Conservation (phyloP, 2,329 filamentous ascomycete genomes). For the Pseudocercospora macadamiae region DNA sequence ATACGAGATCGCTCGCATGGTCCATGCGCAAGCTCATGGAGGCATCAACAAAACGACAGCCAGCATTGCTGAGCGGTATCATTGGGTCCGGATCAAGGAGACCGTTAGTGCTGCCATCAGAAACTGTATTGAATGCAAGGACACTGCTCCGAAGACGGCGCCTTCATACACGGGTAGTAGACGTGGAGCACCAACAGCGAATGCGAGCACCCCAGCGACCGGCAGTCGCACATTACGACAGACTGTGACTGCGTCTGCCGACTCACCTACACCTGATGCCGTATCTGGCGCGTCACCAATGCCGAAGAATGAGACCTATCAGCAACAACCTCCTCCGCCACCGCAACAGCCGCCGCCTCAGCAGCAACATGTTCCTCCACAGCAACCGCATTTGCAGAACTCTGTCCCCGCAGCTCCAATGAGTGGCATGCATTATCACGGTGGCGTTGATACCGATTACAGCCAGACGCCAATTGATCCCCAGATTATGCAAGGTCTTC, state of each 20-base stretch:
- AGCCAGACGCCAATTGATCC: slow-evolving; percentile 63
- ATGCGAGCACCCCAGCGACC: slow-evolving; percentile 3
- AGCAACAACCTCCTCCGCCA: neutral
- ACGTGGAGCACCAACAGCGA: slow-evolving; percentile 11
- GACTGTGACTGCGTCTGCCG: slow-evolving; percentile 21
- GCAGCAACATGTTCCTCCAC: neutral
- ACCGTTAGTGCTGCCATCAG: slow-evolving; percentile 93
- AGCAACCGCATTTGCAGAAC: neutral
- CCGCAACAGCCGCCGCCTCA: slow-evolving; percentile 2
- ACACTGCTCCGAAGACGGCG: slow-evolving; percentile 53
- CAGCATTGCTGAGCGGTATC: slow-evolving; percentile 88
- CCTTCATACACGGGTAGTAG: slow-evolving; percentile 8
- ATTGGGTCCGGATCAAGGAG: slow-evolving; percentile 98
- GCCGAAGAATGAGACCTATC: neutral
- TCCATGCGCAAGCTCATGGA: slow-evolving; percentile 77
- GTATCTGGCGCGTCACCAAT: slow-evolving; percentile 13
- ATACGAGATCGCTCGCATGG: slow-evolving; percentile 80
- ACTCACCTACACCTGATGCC: slow-evolving; percentile 12
- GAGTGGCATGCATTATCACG: slow-evolving; percentile 40
- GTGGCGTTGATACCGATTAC: slow-evolving; percentile 38
- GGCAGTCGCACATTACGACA: slow-evolving; percentile 1
- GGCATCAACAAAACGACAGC: slow-evolving; percentile 99
- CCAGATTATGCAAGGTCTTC: slow-evolving; percentile 55
- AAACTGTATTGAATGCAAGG: slow-evolving; percentile 88
- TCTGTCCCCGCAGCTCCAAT: slow-evolving; percentile 29